Percentiles rank a stretch among this genome's conserved stretches.
phyloP scores from a whole-genome alignment of 768 basidiomycete genomes.

The Hygrocybe punicea region DNA sequence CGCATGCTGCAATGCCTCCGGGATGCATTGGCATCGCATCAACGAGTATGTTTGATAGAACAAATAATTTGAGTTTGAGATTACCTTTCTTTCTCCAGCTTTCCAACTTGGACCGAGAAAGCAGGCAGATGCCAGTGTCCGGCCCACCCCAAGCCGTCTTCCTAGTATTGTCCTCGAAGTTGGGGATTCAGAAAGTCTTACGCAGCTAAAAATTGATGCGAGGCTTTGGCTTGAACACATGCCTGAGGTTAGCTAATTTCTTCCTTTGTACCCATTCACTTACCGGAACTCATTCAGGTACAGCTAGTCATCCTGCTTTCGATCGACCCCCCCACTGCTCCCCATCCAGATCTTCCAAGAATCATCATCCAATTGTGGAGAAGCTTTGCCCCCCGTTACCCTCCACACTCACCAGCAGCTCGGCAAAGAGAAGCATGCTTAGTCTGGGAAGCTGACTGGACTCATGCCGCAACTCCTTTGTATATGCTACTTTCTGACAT shows the following conservation, averaged over 20 bases:
- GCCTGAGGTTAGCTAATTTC: conserved; percentile 14
- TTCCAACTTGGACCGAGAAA: conserved; percentile 15
- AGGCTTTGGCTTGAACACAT: conserved; percentile 18
- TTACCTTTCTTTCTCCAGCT: conserved; percentile 10
- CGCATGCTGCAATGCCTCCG: neutral
- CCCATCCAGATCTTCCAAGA: conserved; percentile 9
- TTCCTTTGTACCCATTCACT: conserved; percentile 11
- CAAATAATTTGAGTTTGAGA: conserved; percentile 6
- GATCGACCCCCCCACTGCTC: conserved; percentile 11
- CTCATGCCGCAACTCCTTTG: conserved; percentile 8
- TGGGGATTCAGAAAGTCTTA: conserved; percentile 17
- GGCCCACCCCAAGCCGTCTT: neutral
- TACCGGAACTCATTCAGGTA: conserved; percentile 12
- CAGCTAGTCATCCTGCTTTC: conserved; percentile 18
- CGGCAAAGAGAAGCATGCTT: conserved; percentile 9
- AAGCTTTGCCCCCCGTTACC: conserved; percentile 1
- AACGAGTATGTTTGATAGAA: conserved; percentile 10
- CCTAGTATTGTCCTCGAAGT: conserved; percentile 17
- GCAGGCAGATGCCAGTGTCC: conserved; percentile 14
- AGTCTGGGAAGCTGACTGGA: conserved; percentile 19
- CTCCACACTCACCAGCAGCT: conserved; percentile 1
- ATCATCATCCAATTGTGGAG: conserved; percentile 15
- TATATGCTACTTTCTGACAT: conserved; percentile 19
- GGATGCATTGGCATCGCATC: conserved; percentile 3
- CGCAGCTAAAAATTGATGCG: conserved; percentile 18